Conservation (phyloP, 805 yeast species). For the Maudiozyma pseudohumilis region DNA sequence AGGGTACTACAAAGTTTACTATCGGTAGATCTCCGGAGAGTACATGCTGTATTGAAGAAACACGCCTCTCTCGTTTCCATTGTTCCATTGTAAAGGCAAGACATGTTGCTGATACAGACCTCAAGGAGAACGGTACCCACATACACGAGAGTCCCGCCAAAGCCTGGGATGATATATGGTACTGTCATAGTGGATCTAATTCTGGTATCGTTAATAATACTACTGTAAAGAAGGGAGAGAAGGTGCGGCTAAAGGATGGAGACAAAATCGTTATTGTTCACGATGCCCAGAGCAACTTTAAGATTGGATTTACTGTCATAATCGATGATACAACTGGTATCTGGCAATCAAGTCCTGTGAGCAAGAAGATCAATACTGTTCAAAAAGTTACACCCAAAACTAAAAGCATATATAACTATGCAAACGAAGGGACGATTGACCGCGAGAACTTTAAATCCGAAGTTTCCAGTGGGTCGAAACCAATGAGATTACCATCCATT, state of each 20-base stretch:
- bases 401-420: too few species aligned
- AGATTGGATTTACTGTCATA: conserved; percentile 43
- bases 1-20: conserved; percentile 54
- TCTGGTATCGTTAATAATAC: conserved; percentile 61
- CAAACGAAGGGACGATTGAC: too few species aligned
- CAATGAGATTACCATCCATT: too few species aligned
- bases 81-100: conserved; percentile 58
- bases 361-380: too few species aligned
- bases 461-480: too few species aligned
- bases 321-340: conserved; percentile 56
- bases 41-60: conserved; percentile 56
- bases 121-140: conserved; percentile 47
- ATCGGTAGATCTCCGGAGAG: conserved; percentile 66
- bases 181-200: conserved; percentile 71
- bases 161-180: conserved; percentile 67
- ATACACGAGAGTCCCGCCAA: conserved; percentile 64
- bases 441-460: too few species aligned
- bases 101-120: conserved; percentile 47
- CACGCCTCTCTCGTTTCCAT: conserved; percentile 74
- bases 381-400: too few species aligned
- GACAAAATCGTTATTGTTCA: conserved; percentile 59
- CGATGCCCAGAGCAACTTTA: conserved; percentile 45
- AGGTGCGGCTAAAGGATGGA: conserved; percentile 50
- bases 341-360: too few species aligned
- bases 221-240: conserved; percentile 51